These are phyloP conservation scores for Casuarina equisetifolia DNA, from an alignment of 306 rosid genomes.

Conservation along the genomic window DNA sequence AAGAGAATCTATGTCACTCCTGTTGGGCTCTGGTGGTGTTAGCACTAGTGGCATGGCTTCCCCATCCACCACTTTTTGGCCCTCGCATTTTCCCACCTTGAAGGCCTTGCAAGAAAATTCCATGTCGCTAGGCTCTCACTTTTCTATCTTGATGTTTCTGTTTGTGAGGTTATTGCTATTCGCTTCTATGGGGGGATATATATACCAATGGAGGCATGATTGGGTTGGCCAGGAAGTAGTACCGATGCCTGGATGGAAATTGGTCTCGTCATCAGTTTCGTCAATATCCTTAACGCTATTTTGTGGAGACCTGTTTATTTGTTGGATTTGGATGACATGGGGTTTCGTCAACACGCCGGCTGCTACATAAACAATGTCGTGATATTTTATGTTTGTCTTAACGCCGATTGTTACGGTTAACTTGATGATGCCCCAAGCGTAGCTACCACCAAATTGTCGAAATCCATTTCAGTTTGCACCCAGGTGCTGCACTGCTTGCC, in stretches of 20 bases:
- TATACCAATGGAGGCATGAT: not conserved
- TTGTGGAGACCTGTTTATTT: not conserved
- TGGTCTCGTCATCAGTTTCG: not conserved
- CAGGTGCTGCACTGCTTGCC: too few species aligned
- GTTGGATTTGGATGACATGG: not conserved
- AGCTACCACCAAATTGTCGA: too few species aligned
- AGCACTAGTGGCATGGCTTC: slow-evolving; percentile 74
- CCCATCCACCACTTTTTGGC: slow-evolving; percentile 69
- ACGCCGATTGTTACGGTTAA: not conserved
- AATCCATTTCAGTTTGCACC: too few species aligned
- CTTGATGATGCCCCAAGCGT: too few species aligned
- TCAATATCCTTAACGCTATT: not conserved
- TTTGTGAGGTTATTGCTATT: slow-evolving; percentile 4
- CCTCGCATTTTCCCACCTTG: slow-evolving; percentile 69
- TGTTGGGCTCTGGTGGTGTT: slow-evolving; percentile 43
- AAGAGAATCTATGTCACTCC: slow-evolving; percentile 46
- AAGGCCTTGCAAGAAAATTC: slow-evolving; percentile 56
- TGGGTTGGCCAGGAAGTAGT: too few species aligned
- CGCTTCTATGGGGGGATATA: not conserved
- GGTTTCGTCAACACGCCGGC: too few species aligned
- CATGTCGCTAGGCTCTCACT: slow-evolving; percentile 21
- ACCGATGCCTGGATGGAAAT: not conserved
- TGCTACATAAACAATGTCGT: too few species aligned
- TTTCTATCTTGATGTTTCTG: slow-evolving; percentile 13
- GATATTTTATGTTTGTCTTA: not conserved